These are phyloP conservation scores for Fusarium graminum DNA, from an alignment of 2,329 filamentous ascomycete genomes.

Conservation along the genomic window DNA sequence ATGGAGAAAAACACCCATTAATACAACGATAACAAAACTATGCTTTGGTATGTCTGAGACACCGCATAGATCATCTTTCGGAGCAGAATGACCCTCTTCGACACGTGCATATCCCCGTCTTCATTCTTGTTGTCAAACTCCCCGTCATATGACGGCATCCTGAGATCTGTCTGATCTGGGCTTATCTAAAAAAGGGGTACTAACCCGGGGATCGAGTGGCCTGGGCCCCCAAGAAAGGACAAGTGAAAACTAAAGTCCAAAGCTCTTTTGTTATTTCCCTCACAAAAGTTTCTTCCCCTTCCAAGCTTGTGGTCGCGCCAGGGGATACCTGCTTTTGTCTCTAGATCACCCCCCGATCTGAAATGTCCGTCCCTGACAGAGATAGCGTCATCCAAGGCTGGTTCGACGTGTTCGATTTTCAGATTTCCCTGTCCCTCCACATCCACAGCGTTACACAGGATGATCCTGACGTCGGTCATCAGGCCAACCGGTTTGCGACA, in stretches of 20 bases:
- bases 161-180: slow-evolving; percentile 40
- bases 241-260: slow-evolving; percentile 9
- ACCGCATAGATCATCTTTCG: neutral
- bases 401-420: slow-evolving; percentile 21
- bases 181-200: slow-evolving; percentile 35
- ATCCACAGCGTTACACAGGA: slow-evolving; percentile 23
- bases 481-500: slow-evolving; percentile 11
- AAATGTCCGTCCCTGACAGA: slow-evolving; percentile 17
- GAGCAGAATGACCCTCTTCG: neutral
- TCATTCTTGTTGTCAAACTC: slow-evolving; percentile 31
- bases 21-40: neutral
- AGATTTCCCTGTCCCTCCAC: slow-evolving; percentile 16
- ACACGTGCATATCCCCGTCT: neutral
- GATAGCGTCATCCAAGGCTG: slow-evolving; percentile 41
- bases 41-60: neutral
- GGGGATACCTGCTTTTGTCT: slow-evolving; percentile 12
- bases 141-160: slow-evolving; percentile 43
- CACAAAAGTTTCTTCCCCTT: neutral
- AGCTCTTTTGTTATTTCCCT: slow-evolving; percentile 2
- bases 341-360: slow-evolving; percentile 13
- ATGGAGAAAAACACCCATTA: neutral
- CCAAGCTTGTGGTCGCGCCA: slow-evolving; percentile 41
- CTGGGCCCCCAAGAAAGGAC: slow-evolving; percentile 16
- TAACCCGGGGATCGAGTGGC: slow-evolving; percentile 14
- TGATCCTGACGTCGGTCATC: slow-evolving; percentile 38